These are phyloP conservation scores for Amaranthus palmeri DNA, from an alignment of 148 eudicot genomes.

Conservation along the genomic window DNA sequence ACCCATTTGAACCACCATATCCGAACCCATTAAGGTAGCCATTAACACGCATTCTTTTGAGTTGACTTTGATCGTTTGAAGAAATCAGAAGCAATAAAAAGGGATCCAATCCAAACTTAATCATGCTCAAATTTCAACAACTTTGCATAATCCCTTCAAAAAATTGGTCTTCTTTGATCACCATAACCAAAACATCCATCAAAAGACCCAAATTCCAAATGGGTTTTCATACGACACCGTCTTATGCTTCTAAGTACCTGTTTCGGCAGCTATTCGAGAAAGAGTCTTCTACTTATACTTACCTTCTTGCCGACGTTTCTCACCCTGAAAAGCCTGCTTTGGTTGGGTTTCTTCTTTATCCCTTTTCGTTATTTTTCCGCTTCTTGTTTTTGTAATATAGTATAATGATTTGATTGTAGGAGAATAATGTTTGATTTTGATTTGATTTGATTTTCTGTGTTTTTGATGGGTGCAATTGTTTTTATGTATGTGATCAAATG, in stretches of 20 bases:
- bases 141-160: slow-evolving; percentile 7
- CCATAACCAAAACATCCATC: not conserved
- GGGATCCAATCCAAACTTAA: too few species aligned
- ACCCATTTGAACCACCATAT: too few species aligned
- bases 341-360: slow-evolving; percentile 33
- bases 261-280: slow-evolving; percentile 93
- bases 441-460: not conserved
- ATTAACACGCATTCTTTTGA: too few species aligned
- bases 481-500: not conserved
- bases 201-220: slow-evolving; percentile 27
- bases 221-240: slow-evolving; percentile 51
- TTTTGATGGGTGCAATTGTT: not conserved
- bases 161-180: slow-evolving; percentile 10
- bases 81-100: too few species aligned
- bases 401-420: not conserved
- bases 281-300: slow-evolving; percentile 87
- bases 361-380: not conserved
- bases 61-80: too few species aligned
- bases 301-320: slow-evolving; percentile 88
- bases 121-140: not conserved
- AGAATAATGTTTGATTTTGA: not conserved
- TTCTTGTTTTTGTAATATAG: not conserved
- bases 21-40: too few species aligned
- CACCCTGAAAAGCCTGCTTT: slow-evolving; percentile 85
- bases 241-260: slow-evolving; percentile 44